These are phyloP conservation scores for Lithospermum erythrorhizon DNA, from an alignment of 257 asterid genomes.

Conservation along the genomic window DNA sequence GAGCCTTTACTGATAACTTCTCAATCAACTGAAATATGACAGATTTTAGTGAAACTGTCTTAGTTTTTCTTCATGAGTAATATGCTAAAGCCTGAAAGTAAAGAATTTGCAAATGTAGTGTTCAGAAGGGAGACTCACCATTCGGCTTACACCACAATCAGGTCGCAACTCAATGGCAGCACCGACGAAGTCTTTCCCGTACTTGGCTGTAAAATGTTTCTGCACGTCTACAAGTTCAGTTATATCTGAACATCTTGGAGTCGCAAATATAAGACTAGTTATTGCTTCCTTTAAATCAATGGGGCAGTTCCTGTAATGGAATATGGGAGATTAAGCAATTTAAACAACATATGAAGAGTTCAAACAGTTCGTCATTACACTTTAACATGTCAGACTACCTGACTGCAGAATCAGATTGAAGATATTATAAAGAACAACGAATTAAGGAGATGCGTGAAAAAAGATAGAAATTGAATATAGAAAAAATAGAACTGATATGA, in stretches of 20 bases:
- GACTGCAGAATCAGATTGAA: background rate
- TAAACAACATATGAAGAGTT: too few relatives aligned
- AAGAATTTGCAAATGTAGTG: too few relatives aligned
- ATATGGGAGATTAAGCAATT: slow-evolving; percentile 4
- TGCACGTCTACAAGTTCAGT: slow-evolving; percentile 73
- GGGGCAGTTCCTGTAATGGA: slow-evolving; percentile 65
- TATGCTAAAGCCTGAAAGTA: too few relatives aligned
- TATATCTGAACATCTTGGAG: slow-evolving; percentile 95
- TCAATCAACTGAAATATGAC: slow-evolving; percentile 59
- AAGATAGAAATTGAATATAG: background rate
- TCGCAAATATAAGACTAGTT: slow-evolving; percentile 71
- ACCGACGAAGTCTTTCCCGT: slow-evolving; percentile 75
- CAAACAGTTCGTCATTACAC: background rate
- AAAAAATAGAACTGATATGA: background rate
- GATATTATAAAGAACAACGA: too few relatives aligned
- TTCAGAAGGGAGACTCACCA: slow-evolving; percentile 36
- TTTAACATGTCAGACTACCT: background rate
- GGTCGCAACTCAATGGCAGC: slow-evolving; percentile 91
- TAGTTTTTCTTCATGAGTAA: background rate
- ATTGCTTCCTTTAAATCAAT: slow-evolving; percentile 93
- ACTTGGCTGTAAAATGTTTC: slow-evolving; percentile 71
- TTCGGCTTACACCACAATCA: slow-evolving; percentile 80
- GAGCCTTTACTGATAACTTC: slow-evolving; percentile 75
- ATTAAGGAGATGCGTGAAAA: background rate
- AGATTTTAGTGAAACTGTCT: background rate